Conservation (phyloP, 2,329 filamentous ascomycete species). For the Microcyclospora pomicola region DNA sequence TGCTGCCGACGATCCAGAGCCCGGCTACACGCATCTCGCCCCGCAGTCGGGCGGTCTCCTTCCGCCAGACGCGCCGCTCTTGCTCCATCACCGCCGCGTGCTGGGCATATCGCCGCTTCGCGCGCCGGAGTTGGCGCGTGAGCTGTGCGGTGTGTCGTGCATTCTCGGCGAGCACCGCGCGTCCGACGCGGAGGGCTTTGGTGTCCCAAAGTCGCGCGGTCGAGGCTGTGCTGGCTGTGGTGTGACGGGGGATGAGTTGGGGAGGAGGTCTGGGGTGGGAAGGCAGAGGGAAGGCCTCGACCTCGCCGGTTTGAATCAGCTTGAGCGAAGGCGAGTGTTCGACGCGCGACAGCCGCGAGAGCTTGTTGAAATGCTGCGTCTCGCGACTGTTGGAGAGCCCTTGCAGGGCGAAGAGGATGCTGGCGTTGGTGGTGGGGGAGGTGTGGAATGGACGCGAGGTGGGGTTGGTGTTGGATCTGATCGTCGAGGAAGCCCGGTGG, state of each 20-base stretch:
- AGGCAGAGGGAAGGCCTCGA: slow-evolving; percentile 13
- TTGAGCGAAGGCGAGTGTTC: slow-evolving; percentile 20
- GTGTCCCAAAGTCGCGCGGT: slow-evolving; percentile 8
- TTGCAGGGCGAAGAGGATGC: slow-evolving; percentile 16
- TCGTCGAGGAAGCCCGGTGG: too few species aligned
- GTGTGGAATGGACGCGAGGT: slow-evolving; percentile 10
- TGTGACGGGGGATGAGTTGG: background rate
- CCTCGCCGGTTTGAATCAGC: slow-evolving; percentile 19
- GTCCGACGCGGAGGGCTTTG: slow-evolving; percentile 9
- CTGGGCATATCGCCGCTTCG: slow-evolving; percentile 4
- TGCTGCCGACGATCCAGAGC: slow-evolving; percentile 7
- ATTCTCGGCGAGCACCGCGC: slow-evolving; percentile 10
- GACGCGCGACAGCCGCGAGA: slow-evolving; percentile 14
- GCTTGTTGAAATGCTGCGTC: slow-evolving; percentile 20
- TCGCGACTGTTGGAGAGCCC: slow-evolving; percentile 19
- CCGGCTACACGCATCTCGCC: slow-evolving; percentile 12
- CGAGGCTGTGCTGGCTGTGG: background rate
- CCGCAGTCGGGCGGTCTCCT: slow-evolving; percentile 7
- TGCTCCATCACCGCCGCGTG: slow-evolving; percentile 1
- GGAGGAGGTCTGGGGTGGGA: background rate
- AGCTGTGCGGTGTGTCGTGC: slow-evolving; percentile 5
- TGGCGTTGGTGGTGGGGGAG: slow-evolving; percentile 7
- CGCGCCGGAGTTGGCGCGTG: slow-evolving; percentile 4
- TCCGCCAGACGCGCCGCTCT: slow-evolving; percentile 5
- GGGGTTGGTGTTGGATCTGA: background rate